Evolutionary conservation across 768 basidiomycete genomes (phyloP).

Genomic region (Astraeus odoratus): DNA sequence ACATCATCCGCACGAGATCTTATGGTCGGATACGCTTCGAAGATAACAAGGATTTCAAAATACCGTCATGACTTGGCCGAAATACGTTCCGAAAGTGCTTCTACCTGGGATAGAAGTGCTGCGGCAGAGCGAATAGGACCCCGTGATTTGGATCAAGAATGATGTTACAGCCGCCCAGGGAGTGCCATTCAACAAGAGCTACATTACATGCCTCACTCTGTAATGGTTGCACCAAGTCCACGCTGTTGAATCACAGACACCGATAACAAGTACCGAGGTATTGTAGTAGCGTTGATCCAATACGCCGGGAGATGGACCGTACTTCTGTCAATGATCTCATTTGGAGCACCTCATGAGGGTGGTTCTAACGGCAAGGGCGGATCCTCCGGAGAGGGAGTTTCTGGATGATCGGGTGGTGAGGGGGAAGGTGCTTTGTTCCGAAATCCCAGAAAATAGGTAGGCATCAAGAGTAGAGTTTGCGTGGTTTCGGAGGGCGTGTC

Average conservation of each 20-base stretch:
- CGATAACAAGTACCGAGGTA: conserved; percentile 65
- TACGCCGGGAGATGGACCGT: conserved; percentile 38
- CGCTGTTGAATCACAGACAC: conserved; percentile 64
- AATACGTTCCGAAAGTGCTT: conserved; percentile 38
- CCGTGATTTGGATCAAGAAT: conserved; percentile 59
- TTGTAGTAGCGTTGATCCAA: conserved; percentile 23
- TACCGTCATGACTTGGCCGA: conserved; percentile 59
- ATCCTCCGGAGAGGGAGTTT: conserved; percentile 5
- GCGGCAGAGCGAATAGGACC: conserved; percentile 41
- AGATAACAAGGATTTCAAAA: conserved; percentile 45
- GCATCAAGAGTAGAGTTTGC: conserved; percentile 19
- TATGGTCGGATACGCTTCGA: conserved; percentile 59
- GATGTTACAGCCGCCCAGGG: conserved; percentile 54
- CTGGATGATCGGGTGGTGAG: conserved; percentile 8
- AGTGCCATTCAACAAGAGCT: conserved; percentile 58
- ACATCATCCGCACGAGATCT: conserved; percentile 19
- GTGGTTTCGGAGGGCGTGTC: conserved; percentile 14
- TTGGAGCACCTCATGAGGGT: conserved; percentile 26
- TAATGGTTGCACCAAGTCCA: conserved; percentile 47
- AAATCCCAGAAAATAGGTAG: conserved; percentile 19
- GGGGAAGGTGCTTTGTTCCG: conserved; percentile 13
- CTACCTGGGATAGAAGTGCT: conserved; percentile 43
- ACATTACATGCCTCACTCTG: conserved; percentile 38
- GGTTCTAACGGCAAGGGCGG: conserved; percentile 9
- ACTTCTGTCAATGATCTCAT: conserved; percentile 34